Conservation (phyloP, 495 filamentous ascomycete species). For the Oleoguttula mirabilis region DNA sequence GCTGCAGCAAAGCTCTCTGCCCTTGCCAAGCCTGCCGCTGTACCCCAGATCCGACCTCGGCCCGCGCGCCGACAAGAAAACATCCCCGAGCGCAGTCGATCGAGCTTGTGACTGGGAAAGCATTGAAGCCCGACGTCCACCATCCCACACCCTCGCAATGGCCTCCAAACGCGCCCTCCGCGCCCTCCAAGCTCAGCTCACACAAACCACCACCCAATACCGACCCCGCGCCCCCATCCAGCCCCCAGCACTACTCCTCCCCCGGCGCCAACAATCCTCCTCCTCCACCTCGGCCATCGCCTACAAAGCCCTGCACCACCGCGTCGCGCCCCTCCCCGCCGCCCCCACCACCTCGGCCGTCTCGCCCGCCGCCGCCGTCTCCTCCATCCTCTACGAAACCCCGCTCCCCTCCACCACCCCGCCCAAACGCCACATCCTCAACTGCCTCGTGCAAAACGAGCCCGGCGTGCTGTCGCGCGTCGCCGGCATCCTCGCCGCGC, state of each 20-base stretch:
- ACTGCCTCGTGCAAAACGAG: conserved; percentile 98
- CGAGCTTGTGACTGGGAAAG: too few relatives aligned
- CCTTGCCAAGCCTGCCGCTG: too few relatives aligned
- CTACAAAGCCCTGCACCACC: conserved; percentile 94
- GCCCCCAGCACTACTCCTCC: too few relatives aligned
- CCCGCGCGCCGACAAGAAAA: too few relatives aligned
- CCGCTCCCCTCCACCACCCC: conserved; percentile 70
- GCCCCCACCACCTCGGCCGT: conserved; percentile 57
- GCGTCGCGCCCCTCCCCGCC: conserved; percentile 63
- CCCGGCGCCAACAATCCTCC: conserved; percentile 25
- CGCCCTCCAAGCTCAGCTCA: conserved; percentile 21
- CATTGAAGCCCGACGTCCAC: too few relatives aligned
- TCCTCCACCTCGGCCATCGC: conserved; percentile 86
- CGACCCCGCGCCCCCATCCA: too few relatives aligned
- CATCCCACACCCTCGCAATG: too few relatives aligned
- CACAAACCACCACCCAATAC: conserved; percentile 10
- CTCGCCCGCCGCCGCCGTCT: conserved; percentile 91
- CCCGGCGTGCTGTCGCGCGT: conserved; percentile 93
- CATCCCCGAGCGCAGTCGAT: too few relatives aligned
- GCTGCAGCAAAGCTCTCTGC: too few relatives aligned
- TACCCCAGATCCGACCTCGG: too few relatives aligned
- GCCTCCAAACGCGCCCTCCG: conserved; percentile 30
- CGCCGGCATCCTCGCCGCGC: conserved; percentile 87
- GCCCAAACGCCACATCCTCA: conserved; percentile 87
- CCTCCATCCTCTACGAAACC: conserved; percentile 97